Base-by-base conservation (phyloP, 129 eudicot species). In the Tagetes erecta region DNA sequence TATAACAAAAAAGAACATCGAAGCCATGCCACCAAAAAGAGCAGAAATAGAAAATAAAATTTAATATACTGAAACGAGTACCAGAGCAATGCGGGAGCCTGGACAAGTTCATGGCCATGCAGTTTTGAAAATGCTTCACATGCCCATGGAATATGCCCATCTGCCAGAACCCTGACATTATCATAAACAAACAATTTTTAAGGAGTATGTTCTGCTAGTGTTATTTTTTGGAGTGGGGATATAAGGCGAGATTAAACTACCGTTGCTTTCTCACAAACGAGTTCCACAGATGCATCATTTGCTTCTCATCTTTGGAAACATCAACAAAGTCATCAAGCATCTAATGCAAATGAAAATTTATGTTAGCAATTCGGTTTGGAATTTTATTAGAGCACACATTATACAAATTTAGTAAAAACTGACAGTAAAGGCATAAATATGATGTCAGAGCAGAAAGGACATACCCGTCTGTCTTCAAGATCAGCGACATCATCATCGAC, bases 311-410 rank as follows among this genome's bases (percentile, higher is more conserved):
- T 72, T 82, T 87, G 49, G 96, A 86, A 31, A 95, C 99, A 83
- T 95, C 99, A 68, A 95, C 90, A 83, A 95, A 95, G 83, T 95
- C 99, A 73, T 95, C 99, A 63, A 95, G 92, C 99, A 95, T 91
- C 99, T 95, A 85, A 77, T 74, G 55, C 49, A 80, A 62, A 67
- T 49, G 67, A 75, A 62, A 9, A 41, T 10, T 44, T 3, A 11
- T 39, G 52, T 76, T 41, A 53, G 67, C 35, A 47, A 6, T 31
- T 64, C 33, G n/a, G 45, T 39, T 51, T 64, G 6, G 34, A 56
- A 33, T 66, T 66, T 30, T 33, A 39, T 14, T 13, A 30, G 56
- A 64, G 49, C 34, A 5, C 70, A 20, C 27, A 20, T 20, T 20
- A 20, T 20, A 20, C 27, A 20, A 20, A 20, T 20, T 20, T 20